Conservation (phyloP, 768 basidiomycete genomes). For the Psilocybe azurescens region DNA sequence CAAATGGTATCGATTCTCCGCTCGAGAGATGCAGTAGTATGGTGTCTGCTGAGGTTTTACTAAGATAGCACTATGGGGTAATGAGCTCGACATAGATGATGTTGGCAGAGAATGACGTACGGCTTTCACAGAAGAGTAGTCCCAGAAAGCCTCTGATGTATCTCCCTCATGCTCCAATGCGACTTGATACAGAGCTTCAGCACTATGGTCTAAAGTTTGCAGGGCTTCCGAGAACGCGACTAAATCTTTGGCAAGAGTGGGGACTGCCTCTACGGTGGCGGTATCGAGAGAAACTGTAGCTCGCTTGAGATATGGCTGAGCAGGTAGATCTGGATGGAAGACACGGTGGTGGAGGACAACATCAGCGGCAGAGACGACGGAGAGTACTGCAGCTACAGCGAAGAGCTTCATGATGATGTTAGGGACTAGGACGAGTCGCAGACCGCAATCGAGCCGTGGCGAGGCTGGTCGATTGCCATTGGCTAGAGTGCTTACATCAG, state of each 20-base stretch:
- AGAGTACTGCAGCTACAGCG: constrained; percentile 19
- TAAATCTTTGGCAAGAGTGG: constrained; percentile 53
- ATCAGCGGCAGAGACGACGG: constrained; percentile 29
- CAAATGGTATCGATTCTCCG: constrained; percentile 53
- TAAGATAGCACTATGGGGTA: constrained; percentile 66
- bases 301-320: constrained; percentile 47
- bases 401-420: constrained; percentile 23
- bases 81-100: constrained; percentile 13
- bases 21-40: constrained; percentile 59
- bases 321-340: constrained; percentile 48
- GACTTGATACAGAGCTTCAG: constrained; percentile 69
- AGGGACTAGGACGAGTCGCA: background rate
- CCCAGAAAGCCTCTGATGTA: constrained; percentile 51
- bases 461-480: constrained; percentile 1
- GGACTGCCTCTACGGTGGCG: constrained; percentile 42
- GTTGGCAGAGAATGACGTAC: constrained; percentile 39
- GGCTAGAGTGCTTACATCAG: constrained; percentile 14
- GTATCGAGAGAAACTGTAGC: constrained; percentile 44
- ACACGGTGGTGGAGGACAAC: constrained; percentile 55
- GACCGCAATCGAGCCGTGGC: constrained; percentile 7
- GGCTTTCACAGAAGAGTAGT: constrained; percentile 64
- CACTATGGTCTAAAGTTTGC: constrained; percentile 36
- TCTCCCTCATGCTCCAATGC: constrained; percentile 59
- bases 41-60: constrained; percentile 55
- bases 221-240: constrained; percentile 45